phyloP scores from a whole-genome alignment of 1,284 basidiomycete genomes.

The Inonotus hispidus region DNA sequence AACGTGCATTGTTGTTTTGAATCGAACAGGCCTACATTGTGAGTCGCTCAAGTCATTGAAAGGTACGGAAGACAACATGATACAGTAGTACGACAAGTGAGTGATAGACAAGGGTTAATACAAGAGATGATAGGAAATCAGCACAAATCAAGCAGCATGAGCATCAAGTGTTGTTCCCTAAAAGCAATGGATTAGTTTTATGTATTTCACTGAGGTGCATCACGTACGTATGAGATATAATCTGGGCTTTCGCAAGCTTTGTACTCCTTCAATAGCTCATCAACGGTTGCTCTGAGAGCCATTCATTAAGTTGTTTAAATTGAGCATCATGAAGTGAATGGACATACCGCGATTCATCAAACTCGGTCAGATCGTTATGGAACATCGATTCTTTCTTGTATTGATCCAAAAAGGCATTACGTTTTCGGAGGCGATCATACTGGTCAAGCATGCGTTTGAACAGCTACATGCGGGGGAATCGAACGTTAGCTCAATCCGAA shows the following conservation, averaged over 20 bases:
- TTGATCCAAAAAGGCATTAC: conserved; percentile 95
- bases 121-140: neutral
- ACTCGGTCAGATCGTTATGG: conserved; percentile 86
- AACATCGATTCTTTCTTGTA: conserved; percentile 98
- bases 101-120: neutral
- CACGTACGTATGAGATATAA: conserved; percentile 77
- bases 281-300: conserved; percentile 65
- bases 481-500: neutral
- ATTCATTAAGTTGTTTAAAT: conserved; percentile 5
- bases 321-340: conserved; percentile 3
- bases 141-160: neutral
- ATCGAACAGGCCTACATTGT: neutral
- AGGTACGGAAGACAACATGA: conserved; percentile 9
- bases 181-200: neutral
- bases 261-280: conserved; percentile 86
- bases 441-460: conserved; percentile 97
- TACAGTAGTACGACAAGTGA: conserved; percentile 1
- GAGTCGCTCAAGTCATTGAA: neutral
- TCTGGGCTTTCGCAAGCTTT: conserved; percentile 89
- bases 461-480: conserved; percentile 44
- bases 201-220: neutral
- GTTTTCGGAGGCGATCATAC: conserved; percentile 83
- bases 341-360: conserved; percentile 83
- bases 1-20: neutral
- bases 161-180: neutral